Evolutionary conservation across 768 basidiomycete genomes (phyloP).

Genomic region (Lyophyllum decastes): DNA sequence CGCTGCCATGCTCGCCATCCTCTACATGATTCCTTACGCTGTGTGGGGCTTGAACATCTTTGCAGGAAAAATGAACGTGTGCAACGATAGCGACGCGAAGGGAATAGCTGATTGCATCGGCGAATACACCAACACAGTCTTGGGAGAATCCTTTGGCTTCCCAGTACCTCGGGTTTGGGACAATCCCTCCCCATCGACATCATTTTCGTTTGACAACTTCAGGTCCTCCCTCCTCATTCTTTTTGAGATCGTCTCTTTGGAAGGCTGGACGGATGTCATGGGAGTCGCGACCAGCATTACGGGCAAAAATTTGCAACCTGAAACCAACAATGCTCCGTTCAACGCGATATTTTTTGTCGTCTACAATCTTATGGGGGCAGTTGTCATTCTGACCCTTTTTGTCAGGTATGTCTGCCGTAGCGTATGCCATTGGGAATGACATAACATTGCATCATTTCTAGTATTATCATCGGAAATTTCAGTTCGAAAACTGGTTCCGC

Average conservation of each 20-base stretch:
- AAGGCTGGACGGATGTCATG: conserved; percentile 98
- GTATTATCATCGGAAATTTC: conserved; percentile 96
- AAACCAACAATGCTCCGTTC: conserved; percentile 68
- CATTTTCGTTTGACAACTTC: conserved; percentile 91
- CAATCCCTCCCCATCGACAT: conserved; percentile 79
- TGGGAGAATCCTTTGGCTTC: conserved; percentile 65
- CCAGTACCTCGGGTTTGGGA: conserved; percentile 87
- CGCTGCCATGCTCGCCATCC: conserved; percentile 84
- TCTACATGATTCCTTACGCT: conserved; percentile 92
- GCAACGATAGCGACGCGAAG: conserved; percentile 66
- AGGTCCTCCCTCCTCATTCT: conserved; percentile 82
- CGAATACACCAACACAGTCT: conserved; percentile 70
- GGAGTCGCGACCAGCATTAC: conserved; percentile 75
- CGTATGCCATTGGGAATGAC: conserved; percentile 11
- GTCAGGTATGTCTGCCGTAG: conserved; percentile 61
- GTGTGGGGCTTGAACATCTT: conserved; percentile 96
- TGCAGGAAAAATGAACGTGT: conserved; percentile 77
- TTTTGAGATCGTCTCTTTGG: conserved; percentile 94
- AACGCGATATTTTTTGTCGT: conserved; percentile 92
- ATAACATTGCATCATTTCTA: conserved; percentile 27
- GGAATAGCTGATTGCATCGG: conserved; percentile 69
- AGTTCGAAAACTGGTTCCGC: conserved; percentile 84
- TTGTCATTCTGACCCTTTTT: conserved; percentile 88
- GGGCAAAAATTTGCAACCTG: conserved; percentile 68
- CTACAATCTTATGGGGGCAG: conserved; percentile 89